A percentile compares a stretch with the other conserved stretches of the same genome.
Conservation (phyloP, 1,139 yeast genomes). For the Candida freyschussii region DNA sequence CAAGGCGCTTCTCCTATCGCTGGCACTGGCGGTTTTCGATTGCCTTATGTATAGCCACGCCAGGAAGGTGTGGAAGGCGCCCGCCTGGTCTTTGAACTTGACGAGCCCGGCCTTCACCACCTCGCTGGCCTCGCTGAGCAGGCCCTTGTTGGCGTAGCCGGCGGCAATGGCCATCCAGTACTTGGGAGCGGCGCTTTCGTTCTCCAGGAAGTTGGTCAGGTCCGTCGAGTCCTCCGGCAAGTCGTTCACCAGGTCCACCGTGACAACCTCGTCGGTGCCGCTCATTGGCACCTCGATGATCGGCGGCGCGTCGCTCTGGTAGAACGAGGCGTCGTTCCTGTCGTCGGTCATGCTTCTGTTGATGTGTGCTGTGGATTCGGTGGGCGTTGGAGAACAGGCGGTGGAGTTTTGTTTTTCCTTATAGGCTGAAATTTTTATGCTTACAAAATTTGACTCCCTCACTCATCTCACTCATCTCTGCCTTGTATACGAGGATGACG, state of each 20-base stretch:
- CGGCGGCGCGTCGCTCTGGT: constrained; percentile 6
- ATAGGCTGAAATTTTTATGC: no score
- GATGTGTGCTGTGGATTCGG: background rate
- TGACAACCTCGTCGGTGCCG: constrained; percentile 64
- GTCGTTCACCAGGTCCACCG: constrained; percentile 63
- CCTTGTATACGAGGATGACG: background rate
- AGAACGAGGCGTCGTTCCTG: constrained; percentile 16
- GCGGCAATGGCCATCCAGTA: constrained; percentile 83
- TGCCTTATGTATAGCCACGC: constrained; percentile 70
- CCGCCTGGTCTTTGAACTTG: constrained; percentile 40
- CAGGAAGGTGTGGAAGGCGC: constrained; percentile 56
- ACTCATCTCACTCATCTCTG: no score
- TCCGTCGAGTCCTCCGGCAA: constrained; percentile 89
- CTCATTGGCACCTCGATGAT: constrained; percentile 60
- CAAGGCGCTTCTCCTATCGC: constrained; percentile 27
- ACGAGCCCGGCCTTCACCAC: constrained; percentile 59
- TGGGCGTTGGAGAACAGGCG: background rate
- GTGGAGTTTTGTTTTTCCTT: background rate
- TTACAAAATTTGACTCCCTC: background rate
- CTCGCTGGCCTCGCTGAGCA: constrained; percentile 56
- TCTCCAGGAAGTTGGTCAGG: constrained; percentile 68
- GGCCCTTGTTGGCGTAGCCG: constrained; percentile 67
- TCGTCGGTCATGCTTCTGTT: constrained; percentile 4
- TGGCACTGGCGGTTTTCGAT: constrained; percentile 34
- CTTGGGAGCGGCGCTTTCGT: constrained; percentile 69